A percentile compares a stretch with the other conserved stretches of the same genome.
phyloP scores from a whole-genome alignment of 768 basidiomycete genomes.

The Lentinula raphanica region DNA sequence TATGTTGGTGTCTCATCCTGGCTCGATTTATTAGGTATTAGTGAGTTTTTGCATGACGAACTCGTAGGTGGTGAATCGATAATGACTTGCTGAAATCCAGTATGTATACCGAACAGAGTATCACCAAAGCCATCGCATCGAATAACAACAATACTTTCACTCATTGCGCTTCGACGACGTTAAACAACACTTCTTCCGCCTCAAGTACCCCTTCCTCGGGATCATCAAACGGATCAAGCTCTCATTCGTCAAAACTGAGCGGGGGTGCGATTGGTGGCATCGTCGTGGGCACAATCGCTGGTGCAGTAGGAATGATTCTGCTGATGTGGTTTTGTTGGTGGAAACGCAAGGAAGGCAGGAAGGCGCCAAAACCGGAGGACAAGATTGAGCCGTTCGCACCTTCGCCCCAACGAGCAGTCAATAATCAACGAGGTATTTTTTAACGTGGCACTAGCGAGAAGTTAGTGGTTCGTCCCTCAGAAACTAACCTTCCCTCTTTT shows the following conservation, averaged over 20 bases:
- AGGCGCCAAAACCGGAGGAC: neutral
- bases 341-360: constrained; percentile 2
- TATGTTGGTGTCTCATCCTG: neutral
- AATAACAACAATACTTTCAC: constrained; percentile 24
- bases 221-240: neutral
- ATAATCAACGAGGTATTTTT: neutral
- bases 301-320: neutral
- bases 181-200: neutral
- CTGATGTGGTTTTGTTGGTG: constrained; percentile 7
- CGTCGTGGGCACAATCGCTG: constrained; percentile 11
- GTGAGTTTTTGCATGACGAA: neutral
- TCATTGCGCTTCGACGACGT: constrained; percentile 14
- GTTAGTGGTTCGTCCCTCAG: neutral
- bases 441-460: neutral
- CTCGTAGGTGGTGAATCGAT: neutral
- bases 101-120: constrained; percentile 16
- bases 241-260: neutral
- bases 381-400: constrained; percentile 2
- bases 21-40: neutral
- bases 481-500: neutral
- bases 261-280: constrained; percentile 12
- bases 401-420: neutral
- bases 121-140: constrained; percentile 11
- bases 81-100: constrained; percentile 8
- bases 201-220: neutral